Base-by-base conservation (phyloP, 331 rosid species). In the Telfairia occidentalis region DNA sequence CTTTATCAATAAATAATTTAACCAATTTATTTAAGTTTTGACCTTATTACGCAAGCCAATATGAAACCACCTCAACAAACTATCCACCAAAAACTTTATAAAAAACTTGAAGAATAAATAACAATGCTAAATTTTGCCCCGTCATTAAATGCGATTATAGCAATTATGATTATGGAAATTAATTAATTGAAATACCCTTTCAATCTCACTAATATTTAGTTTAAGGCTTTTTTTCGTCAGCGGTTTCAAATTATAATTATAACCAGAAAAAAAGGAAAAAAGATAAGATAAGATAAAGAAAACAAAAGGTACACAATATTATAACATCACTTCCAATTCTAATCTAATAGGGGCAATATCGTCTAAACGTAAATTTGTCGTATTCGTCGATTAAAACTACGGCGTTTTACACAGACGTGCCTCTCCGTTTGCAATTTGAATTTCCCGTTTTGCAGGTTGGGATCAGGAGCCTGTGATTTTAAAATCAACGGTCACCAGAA, bases 401-500 rank as follows among this genome's bases (percentile, higher is more conserved):
- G 63, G 54, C 61, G 43, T 79, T 57, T 63, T 63, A 32, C 35
- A 24, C 15, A 1, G 2, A 10, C 34, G 9, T 5, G 35, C 24
- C 58, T 61, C 76, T 66, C 74, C 75, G 38, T 3, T 53, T 57
- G 61, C 77, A 79, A 80, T 85, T 85, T 76, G 42, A 78, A 84
- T 42, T 66, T 45, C 55, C 6, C 32, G 23, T n/a, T 55, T 77
- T 37, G 50, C 45, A 45, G 54, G 75, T 84, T 82, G 50, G 82
- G 87, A 82, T 74, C 23, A 55, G 72, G 82, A 74, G 71, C 86
- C 64, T 64, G 19, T 2, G 89, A 87, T 83, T 1, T 4, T 0
- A 37, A 64, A 19, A 63, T 61, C 76, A 75, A 92, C 92, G 92
- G 90, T 70, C 69, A 40, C 78, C 54, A 84, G 11, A 71, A 82